phyloP scores from a whole-genome alignment of 1,139 yeast species.

The Debaryomyces robertsiae region DNA sequence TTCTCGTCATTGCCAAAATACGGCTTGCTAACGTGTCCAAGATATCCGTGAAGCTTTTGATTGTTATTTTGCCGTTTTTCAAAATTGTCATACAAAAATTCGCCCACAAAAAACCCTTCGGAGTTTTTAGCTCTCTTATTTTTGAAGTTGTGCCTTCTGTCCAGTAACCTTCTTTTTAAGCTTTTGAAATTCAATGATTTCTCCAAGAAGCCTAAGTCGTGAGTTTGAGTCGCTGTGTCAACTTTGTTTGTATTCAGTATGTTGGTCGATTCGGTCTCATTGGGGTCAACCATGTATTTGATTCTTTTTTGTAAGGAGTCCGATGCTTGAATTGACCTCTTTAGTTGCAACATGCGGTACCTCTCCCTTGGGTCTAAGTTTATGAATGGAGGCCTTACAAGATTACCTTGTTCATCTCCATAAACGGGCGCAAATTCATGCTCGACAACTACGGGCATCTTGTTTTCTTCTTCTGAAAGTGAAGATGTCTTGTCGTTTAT shows the following conservation, averaged over 20 bases:
- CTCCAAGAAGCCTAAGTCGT: conserved; percentile 32
- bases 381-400: conserved; percentile 50
- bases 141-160: conserved; percentile 14
- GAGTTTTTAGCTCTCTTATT: conserved; percentile 21
- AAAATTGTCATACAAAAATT: conserved; percentile 39
- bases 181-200: conserved; percentile 27
- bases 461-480: conserved; percentile 1
- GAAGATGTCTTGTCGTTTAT: conserved; percentile 3
- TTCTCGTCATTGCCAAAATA: conserved; percentile 18
- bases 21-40: conserved; percentile 36
- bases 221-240: conserved; percentile 49
- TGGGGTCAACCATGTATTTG: conserved; percentile 45
- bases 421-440: conserved; percentile 39
- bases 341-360: conserved; percentile 44
- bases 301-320: conserved; percentile 34
- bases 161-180: conserved; percentile 18
- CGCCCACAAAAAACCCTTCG: conserved; percentile 36
- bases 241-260: conserved; percentile 25
- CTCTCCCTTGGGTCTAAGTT: conserved; percentile 49
- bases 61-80: conserved; percentile 15
- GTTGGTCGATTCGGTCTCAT: conserved; percentile 36
- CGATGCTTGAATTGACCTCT: conserved; percentile 40
- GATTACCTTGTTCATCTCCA: conserved; percentile 39
- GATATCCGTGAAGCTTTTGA: conserved; percentile 31
- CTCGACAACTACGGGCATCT: conserved; percentile 19